Percentiles rank a stretch among this genome's conserved stretches.
These are phyloP conservation scores for Cryptosporidium bovis DNA, from an alignment of 169 alveolate species.

Conservation along the genomic window DNA sequence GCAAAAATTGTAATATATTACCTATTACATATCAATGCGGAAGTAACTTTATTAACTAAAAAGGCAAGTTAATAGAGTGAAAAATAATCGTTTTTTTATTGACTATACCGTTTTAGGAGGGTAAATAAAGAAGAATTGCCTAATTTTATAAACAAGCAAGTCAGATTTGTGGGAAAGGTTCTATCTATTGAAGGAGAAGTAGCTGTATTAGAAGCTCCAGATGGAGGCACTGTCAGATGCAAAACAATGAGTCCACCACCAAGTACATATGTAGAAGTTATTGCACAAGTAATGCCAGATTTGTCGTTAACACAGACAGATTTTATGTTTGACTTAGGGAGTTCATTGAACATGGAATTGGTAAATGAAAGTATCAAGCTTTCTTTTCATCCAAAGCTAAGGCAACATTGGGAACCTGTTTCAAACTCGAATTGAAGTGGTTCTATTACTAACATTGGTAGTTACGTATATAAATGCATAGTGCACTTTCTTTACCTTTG, in stretches of 20 bases:
- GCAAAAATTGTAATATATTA: background rate
- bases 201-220: conserved; percentile 61
- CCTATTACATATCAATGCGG: background rate
- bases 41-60: background rate
- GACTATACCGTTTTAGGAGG: conserved; percentile 3
- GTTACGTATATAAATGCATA: too few species aligned
- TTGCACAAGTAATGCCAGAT: conserved; percentile 75
- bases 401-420: conserved; percentile 69
- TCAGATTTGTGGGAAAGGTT: conserved; percentile 70
- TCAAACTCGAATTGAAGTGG: background rate
- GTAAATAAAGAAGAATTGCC: conserved; percentile 56
- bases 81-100: background rate
- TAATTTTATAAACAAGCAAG: conserved; percentile 57
- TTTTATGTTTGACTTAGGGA: conserved; percentile 69
- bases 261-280: conserved; percentile 62
- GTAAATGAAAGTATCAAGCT: conserved; percentile 66
- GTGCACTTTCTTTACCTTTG: too few species aligned
- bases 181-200: conserved; percentile 60
- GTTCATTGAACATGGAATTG: conserved; percentile 59
- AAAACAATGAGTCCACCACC: conserved; percentile 69
- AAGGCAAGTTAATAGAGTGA: background rate
- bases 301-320: conserved; percentile 46
- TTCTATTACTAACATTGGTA: too few species aligned
- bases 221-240: conserved; percentile 70
- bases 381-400: conserved; percentile 61